phyloP scores from a whole-genome alignment of 305 asterid genomes.

The Fraxinus sp. region DNA sequence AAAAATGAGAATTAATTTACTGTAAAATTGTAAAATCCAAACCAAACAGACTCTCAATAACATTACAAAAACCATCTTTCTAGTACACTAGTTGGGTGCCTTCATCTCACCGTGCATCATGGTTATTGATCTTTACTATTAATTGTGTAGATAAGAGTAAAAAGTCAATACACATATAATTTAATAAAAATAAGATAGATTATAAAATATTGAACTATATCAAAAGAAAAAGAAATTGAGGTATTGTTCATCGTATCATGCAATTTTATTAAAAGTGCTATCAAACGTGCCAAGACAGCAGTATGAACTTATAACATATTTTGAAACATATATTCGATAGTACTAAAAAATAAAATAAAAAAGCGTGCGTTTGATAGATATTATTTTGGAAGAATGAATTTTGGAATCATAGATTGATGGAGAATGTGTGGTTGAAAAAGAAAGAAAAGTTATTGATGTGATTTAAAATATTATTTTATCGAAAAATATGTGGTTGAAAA shows the following conservation, averaged over 20 bases:
- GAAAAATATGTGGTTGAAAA: no score
- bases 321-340: neutral
- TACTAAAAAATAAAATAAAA: neutral
- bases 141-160: neutral
- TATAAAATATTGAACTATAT: neutral
- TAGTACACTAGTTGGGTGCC: neutral
- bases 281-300: neutral
- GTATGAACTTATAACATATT: neutral
- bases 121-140: neutral
- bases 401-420: no score
- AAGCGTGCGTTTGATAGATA: no score
- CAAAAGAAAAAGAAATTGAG: neutral
- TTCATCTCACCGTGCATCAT: neutral
- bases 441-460: no score
- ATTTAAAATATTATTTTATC: no score
- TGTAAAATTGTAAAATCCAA: no score
- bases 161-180: neutral
- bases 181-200: neutral
- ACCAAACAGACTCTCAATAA: no score
- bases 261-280: neutral
- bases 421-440: no score
- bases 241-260: neutral
- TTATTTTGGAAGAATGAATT: no score
- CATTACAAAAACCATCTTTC: neutral
- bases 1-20: no score